Evolutionary conservation across 306 rosid species (phyloP), one percentile per base, ranked within the genome.

Genomic region (Cajanus cajan): DNA sequence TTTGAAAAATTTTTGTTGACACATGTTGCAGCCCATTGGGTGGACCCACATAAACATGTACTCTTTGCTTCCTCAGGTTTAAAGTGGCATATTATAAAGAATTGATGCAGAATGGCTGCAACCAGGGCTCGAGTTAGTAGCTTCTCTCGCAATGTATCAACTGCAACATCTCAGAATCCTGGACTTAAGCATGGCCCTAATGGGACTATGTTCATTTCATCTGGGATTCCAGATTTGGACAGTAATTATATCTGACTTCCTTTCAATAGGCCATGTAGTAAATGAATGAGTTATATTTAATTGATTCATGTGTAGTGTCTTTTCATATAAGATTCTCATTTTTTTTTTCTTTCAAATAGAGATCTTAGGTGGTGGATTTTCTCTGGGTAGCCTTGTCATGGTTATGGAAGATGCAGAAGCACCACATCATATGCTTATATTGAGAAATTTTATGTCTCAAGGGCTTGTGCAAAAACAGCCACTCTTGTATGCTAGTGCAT

Each of bases 341-440:
- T 50, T n/a, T 28, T 24, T 73, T 28, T 0, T 21, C 28, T 50
- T 76, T 62, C 3, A 0, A 43, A 72, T 73, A 94, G 98, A 88
- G 85, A 92, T 92, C 78, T 86, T 94, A 63, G 96, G 96, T 5
- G 98, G 98, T 59, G 98, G 97, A 5, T 90, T 88, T 85, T 62
- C 94, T 57, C 66, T 94, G 72, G 97, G 97, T 76, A 94, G 93
- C 90, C 87, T 94, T 54, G 97, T 94, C 37, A 82, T 89, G 93
- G 86, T 90, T 69, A 89, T 94, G 93, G 97, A 94, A 89, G 97
- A 94, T 88, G 88, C 94, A 33, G 97, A 94, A 84, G 97, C 97
- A 15, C 97, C 97, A 74, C 97, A 92, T 89, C 98, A 94, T 84
- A 92, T 94, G 98, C 97, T 92, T 89, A 81, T 94, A 68, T 82